Percentiles rank a stretch among this genome's conserved stretches.
Evolutionary conservation across 129 eudicot genomes (phyloP).

Genomic region (Flaveria sonorensis): DNA sequence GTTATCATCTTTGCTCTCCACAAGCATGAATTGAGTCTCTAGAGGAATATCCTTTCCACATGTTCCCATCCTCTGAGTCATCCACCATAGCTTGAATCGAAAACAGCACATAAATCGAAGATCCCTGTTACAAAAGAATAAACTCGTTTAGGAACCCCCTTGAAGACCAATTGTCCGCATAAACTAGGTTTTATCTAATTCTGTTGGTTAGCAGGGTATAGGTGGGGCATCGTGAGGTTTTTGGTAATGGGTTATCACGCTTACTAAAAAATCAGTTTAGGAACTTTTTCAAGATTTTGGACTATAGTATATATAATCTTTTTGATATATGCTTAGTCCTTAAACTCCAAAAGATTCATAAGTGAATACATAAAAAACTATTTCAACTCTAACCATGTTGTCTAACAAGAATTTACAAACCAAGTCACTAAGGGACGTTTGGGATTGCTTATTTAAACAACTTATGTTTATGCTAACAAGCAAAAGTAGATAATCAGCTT

Average conservation of each 20-base stretch:
- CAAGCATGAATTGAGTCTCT: constrained; percentile 93
- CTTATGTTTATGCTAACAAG: neutral
- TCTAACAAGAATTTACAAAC: neutral
- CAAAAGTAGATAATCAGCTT: neutral
- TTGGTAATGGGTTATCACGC: too few relatives aligned
- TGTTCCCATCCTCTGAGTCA: constrained; percentile 96
- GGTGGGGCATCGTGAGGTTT: too few relatives aligned
- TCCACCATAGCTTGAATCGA: constrained; percentile 99
- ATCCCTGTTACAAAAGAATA: constrained; percentile 55
- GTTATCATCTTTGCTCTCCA: constrained; percentile 66
- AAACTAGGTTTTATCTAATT: too few relatives aligned
- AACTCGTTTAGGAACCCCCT: neutral
- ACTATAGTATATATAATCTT: neutral
- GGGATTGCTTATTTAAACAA: neutral
- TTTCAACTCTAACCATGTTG: neutral
- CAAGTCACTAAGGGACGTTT: too few relatives aligned
- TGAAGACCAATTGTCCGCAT: too few relatives aligned
- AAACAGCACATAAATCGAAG: constrained; percentile 82
- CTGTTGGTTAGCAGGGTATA: too few relatives aligned
- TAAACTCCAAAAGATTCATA: neutral
- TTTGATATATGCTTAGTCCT: neutral
- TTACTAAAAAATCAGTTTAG: too few relatives aligned
- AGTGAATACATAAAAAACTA: neutral
- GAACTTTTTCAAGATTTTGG: neutral
- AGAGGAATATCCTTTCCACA: constrained; percentile 89